Base-by-base conservation (phyloP, 495 filamentous ascomycete species). In the Pseudevernia furfuracea region DNA sequence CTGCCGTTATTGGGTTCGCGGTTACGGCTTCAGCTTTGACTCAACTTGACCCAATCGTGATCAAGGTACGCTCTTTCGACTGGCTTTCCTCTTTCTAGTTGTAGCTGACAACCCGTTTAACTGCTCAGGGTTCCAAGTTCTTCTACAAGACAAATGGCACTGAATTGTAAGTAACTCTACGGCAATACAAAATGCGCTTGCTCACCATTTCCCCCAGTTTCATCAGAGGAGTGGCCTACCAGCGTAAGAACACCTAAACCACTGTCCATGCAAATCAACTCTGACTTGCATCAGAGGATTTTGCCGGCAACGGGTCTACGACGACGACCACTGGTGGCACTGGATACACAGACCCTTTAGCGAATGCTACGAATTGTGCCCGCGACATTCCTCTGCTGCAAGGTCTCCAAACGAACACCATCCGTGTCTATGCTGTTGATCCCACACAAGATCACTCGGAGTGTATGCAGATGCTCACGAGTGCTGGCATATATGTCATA, bases 371-470 rank as follows among this genome's bases (percentile, higher is more conserved):
- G 23, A 73, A 76, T 64, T 97, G 93, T 80, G 76, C 80, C 68
- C 89, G 92, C 65, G 94, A 98, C 74, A 76, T 98, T 41, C 90
- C 91, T n/a, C 77, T 85, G 66, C 81, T 98, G 58, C 68, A 83
- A 72, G 81, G 89, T 68, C 81, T 96, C 44, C 80, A 82, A 63
- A 93, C 92, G 70, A 98, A 98, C 77, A 84, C 85, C 36, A 91
- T 98, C 72, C 93, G 94, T 71, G 90, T 92, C 23, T 98, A 98
- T 75, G 90, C 90, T 70, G 84, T 98, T 72, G 84, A 98, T 75
- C 86, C 94, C 23, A 83, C 80, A 14, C 74, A 78, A 62, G 82
- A 96, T 76, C 94, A 98, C 78, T 77, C 77, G n/a, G 77, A 76
- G 11, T 97, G 93, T 78, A 97, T 98, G 93, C 74, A 82, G 62